A percentile compares a stretch with the other conserved stretches of the same genome.
Evolutionary conservation across 352 stramenopile species (phyloP).

Genomic region (Achlya hypogyna): DNA sequence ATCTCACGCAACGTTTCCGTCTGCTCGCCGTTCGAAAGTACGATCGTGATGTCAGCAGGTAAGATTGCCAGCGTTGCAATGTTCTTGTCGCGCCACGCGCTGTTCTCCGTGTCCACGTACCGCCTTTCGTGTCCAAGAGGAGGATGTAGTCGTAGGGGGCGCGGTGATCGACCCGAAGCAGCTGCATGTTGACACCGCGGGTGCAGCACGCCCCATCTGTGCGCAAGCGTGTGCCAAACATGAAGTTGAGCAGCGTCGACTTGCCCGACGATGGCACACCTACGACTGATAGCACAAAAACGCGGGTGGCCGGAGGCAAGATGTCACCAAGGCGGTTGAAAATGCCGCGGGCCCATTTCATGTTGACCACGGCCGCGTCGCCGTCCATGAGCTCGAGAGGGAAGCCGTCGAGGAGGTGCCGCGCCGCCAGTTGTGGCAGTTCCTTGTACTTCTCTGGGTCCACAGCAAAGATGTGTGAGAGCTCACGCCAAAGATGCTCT

Average conservation of each 20-base stretch:
- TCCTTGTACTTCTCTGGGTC: not conserved
- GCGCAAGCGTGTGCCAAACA: not conserved
- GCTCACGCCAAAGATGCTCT: conserved; percentile 5
- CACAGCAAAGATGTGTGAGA: not conserved
- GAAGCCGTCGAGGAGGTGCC: not conserved
- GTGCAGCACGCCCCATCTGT: not conserved
- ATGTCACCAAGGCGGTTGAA: not conserved
- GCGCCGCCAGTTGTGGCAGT: not conserved
- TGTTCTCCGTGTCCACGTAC: not conserved
- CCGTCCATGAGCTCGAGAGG: conserved; percentile 2
- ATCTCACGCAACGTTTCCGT: not conserved
- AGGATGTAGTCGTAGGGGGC: not conserved
- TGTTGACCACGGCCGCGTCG: not conserved
- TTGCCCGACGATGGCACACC: not conserved
- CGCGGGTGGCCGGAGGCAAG: not conserved
- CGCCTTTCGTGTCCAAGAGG: not conserved
- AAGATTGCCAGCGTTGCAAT: not conserved
- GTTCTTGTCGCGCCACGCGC: not conserved
- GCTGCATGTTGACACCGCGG: not conserved
- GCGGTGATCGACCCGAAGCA: not conserved
- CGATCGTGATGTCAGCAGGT: not conserved
- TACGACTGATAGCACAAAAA: not conserved
- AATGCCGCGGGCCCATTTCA: not conserved
- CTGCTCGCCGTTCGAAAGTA: not conserved
- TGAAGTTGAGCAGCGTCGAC: not conserved